Percentiles rank a stretch among this genome's conserved stretches.
phyloP scores from a whole-genome alignment of 768 basidiomycete genomes.

The Mycena latifolia region DNA sequence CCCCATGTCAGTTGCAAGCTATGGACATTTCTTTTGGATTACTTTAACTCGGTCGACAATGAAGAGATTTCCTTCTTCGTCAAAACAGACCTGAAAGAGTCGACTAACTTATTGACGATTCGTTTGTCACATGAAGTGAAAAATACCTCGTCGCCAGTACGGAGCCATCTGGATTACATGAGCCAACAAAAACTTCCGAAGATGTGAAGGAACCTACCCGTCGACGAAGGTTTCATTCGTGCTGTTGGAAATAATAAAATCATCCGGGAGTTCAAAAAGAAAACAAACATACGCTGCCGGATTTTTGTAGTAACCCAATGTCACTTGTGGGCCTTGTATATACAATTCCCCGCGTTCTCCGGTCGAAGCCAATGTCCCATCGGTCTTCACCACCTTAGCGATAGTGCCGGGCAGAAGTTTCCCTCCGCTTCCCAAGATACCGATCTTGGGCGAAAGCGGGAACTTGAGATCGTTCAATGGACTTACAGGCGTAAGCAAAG shows the following conservation, averaged over 20 bases:
- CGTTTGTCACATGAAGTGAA: slow-evolving; percentile 44
- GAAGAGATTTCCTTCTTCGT: slow-evolving; percentile 47
- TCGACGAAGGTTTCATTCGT: slow-evolving; percentile 69
- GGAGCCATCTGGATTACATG: slow-evolving; percentile 63
- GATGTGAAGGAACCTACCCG: slow-evolving; percentile 55
- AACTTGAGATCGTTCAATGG: slow-evolving; percentile 43
- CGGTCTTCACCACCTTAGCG: slow-evolving; percentile 58
- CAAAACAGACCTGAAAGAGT: not conserved
- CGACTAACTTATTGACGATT: too few relatives aligned
- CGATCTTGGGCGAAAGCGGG: slow-evolving; percentile 34
- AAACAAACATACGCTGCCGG: slow-evolving; percentile 59
- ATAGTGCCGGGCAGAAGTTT: slow-evolving; percentile 57
- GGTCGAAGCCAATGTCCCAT: slow-evolving; percentile 55
- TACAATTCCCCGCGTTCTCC: slow-evolving; percentile 65
- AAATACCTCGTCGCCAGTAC: slow-evolving; percentile 71
- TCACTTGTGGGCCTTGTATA: slow-evolving; percentile 57
- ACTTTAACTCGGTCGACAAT: not conserved
- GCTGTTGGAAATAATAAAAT: slow-evolving; percentile 44
- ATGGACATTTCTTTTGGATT: not conserved
- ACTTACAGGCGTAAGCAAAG: slow-evolving; percentile 43
- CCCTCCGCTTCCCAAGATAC: slow-evolving; percentile 39
- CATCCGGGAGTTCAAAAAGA: slow-evolving; percentile 26
- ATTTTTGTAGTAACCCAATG: slow-evolving; percentile 61
- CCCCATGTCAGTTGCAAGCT: not conserved
- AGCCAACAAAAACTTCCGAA: not conserved